A percentile compares a stretch with the other conserved stretches of the same genome.
phyloP scores from a whole-genome alignment of 2,329 filamentous ascomycete species.

The Penicillium sp. region DNA sequence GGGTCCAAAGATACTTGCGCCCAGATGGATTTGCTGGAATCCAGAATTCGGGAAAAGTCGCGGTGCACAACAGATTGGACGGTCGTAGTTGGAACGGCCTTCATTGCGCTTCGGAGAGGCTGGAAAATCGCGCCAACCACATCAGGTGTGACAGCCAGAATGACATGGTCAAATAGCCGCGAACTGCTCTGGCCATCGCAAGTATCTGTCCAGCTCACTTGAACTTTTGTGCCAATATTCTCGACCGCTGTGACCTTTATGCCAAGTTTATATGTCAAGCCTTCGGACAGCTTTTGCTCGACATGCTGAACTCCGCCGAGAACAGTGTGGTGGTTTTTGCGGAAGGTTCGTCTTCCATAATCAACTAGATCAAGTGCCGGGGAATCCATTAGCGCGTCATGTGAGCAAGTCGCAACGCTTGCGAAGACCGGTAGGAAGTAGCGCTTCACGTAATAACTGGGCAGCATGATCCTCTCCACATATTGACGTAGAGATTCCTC shows the following conservation, averaged over 20 bases:
- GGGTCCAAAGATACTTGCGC: neutral
- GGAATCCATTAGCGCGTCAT: conserved; percentile 50
- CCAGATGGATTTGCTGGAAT: conserved; percentile 9
- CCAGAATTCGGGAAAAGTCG: conserved; percentile 22
- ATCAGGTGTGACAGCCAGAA: conserved; percentile 56
- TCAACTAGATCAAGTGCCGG: conserved; percentile 54
- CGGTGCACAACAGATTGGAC: conserved; percentile 44
- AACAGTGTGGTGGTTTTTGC: conserved; percentile 53
- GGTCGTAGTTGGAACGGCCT: conserved; percentile 30
- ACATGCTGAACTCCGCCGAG: conserved; percentile 51
- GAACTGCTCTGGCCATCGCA: conserved; percentile 17
- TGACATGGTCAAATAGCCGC: conserved; percentile 51
- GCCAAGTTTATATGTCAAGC: conserved; percentile 45
- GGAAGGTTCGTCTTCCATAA: conserved; percentile 50
- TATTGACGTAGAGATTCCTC: conserved; percentile 52
- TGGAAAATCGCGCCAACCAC: conserved; percentile 50
- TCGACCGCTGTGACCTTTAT: conserved; percentile 25
- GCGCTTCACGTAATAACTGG: conserved; percentile 46
- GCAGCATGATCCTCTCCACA: conserved; percentile 50
- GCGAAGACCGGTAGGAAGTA: conserved; percentile 58
- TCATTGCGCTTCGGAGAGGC: conserved; percentile 33
- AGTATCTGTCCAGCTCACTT: conserved; percentile 19
- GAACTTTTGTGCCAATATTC: conserved; percentile 14
- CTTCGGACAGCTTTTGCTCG: conserved; percentile 46
- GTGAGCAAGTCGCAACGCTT: conserved; percentile 55